Conservation (phyloP, 2,329 filamentous ascomycete genomes). For the Fusarium domesticum region DNA sequence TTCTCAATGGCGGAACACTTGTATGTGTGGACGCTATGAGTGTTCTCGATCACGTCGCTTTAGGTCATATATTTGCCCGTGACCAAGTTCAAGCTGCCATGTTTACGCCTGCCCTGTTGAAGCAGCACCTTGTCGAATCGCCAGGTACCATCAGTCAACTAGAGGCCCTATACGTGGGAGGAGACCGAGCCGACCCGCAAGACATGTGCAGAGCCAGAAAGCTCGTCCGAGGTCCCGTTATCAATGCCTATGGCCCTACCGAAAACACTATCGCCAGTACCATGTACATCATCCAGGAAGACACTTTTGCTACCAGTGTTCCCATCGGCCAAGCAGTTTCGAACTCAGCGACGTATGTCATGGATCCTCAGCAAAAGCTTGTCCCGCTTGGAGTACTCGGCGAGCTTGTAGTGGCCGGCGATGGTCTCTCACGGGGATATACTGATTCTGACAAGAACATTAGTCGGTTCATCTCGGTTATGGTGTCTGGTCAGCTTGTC, state of each 20-base stretch:
- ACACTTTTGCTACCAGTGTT: constrained; percentile 16
- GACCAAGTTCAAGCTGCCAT: constrained; percentile 5
- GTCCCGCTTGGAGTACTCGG: constrained; percentile 23
- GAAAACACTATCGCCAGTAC: constrained; percentile 23
- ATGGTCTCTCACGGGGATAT: constrained; percentile 16
- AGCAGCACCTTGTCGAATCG: constrained; percentile 8
- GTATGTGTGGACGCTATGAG: constrained; percentile 20
- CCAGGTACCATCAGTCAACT: constrained; percentile 4
- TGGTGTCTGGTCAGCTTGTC: neutral
- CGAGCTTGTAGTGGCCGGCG: constrained; percentile 27
- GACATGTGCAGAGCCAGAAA: neutral
- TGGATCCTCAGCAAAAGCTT: constrained; percentile 15
- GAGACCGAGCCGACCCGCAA: neutral
- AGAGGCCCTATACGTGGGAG: constrained; percentile 10
- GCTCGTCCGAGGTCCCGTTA: neutral
- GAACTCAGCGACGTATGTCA: constrained; percentile 23
- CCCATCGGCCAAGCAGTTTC: constrained; percentile 21
- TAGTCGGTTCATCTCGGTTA: constrained; percentile 14
- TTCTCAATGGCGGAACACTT: constrained; percentile 20
- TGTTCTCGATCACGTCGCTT: constrained; percentile 7
- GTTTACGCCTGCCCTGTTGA: constrained; percentile 14
- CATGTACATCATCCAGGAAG: constrained; percentile 3
- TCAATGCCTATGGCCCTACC: constrained; percentile 26
- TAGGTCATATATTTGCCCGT: constrained; percentile 5
- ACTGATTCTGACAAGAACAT: constrained; percentile 5